phyloP scores from a whole-genome alignment of 2,329 filamentous ascomycete species.

The Microsporum ferrugineum region DNA sequence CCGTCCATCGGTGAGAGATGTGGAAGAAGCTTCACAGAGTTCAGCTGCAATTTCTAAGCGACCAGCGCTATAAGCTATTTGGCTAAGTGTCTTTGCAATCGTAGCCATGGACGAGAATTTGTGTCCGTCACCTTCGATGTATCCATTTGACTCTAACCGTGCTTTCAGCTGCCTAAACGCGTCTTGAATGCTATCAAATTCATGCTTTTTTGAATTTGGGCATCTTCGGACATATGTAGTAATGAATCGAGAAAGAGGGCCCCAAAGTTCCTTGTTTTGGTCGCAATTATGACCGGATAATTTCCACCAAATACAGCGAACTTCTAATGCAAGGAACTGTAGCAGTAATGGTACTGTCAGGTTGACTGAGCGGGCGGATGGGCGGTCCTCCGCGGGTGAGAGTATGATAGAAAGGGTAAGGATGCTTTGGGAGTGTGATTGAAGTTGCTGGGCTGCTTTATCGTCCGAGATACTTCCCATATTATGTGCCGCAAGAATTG shows the following conservation, averaged over 20 bases:
- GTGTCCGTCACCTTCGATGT: slow-evolving; percentile 14
- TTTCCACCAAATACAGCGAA: slow-evolving; percentile 33
- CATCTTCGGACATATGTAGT: slow-evolving; percentile 26
- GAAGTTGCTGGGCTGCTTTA: slow-evolving; percentile 35
- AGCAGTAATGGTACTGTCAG: slow-evolving; percentile 25
- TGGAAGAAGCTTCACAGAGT: slow-evolving; percentile 25
- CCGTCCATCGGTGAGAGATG: slow-evolving; percentile 23
- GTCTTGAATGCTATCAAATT: slow-evolving; percentile 29
- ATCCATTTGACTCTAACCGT: slow-evolving; percentile 21
- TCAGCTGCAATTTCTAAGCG: slow-evolving; percentile 31
- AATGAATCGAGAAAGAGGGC: slow-evolving; percentile 33
- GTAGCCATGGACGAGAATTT: slow-evolving; percentile 23
- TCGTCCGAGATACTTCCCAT: slow-evolving; percentile 26
- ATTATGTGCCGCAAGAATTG: slow-evolving; percentile 31
- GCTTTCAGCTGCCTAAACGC: slow-evolving; percentile 28
- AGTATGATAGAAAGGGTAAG: slow-evolving; percentile 22
- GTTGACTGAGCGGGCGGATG: slow-evolving; percentile 17
- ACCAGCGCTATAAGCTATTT: slow-evolving; percentile 31
- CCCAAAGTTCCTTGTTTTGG: slow-evolving; percentile 32
- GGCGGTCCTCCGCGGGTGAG: slow-evolving; percentile 10
- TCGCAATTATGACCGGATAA: slow-evolving; percentile 33
- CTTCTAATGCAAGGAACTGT: slow-evolving; percentile 34
- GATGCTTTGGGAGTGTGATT: slow-evolving; percentile 33
- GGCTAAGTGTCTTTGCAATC: slow-evolving; percentile 27
- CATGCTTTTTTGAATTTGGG: slow-evolving; percentile 24